Base-by-base conservation (phyloP, 2,329 filamentous ascomycete genomes). In the Colletotrichum sp. region DNA sequence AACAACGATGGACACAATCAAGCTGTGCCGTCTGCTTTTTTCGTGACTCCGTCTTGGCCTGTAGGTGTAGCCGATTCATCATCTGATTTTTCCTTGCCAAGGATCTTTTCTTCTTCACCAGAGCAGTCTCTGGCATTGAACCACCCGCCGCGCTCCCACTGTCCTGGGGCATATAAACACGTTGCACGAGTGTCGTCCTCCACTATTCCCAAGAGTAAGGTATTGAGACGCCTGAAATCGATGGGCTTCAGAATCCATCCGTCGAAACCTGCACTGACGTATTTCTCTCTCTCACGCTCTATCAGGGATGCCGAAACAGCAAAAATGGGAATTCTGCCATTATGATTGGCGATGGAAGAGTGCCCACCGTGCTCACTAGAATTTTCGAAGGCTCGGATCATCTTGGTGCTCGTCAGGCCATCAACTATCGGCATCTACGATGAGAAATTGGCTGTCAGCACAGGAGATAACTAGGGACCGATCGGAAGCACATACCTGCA, bases 241-340 rank as follows among this genome's bases (percentile, higher is more conserved):
- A 98, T 94, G 0, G 95, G 95, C 80, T 98, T 98, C 73, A 97
- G 86, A 30, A 98, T 96, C 95, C 95, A 98, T 28, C 94, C 96
- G 78, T 98, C 95, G 78, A 98, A 98, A 0, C 96, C 96, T 8
- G 92, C 92, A 59, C 94, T 89, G 58, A 95, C 90, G 78, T 98
- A 98, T 0, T 84, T 90, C 55, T 93, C 87, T 66, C 87, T 90
- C 59, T 96, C 90, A 21, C 88, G 89, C 81, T 98, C 96, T 2
- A 94, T 81, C 2, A 98, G 86, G 1, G 95, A 96, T 9, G 96
- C 95, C 0, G 95, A 98, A 1, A 98, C 95, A 0, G 95, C 96
- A 79, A 98, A 95, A 66, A 98, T 94, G 0, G 96, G 95, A 3
- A 96, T 89, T 36, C 94, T 90, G 28, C 91, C 90, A 68, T 95